These are phyloP conservation scores for Pneumocystis jirovecii DNA, from an alignment of 1,139 yeast species.

Conservation along the genomic window DNA sequence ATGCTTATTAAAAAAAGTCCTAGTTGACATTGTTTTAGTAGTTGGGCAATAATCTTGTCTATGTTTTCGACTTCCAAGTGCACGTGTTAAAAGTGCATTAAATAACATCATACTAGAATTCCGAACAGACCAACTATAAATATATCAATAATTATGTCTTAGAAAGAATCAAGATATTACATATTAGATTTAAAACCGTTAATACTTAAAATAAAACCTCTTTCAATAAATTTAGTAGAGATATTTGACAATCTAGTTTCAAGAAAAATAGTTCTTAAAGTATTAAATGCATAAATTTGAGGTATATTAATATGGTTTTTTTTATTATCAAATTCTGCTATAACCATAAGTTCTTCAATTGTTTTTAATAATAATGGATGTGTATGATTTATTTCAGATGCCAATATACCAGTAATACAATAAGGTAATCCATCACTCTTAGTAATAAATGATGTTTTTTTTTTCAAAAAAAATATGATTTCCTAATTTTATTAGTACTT, in stretches of 20 bases:
- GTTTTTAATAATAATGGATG: constrained; percentile 31
- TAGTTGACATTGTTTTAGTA: constrained; percentile 33
- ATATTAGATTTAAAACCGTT: constrained; percentile 33
- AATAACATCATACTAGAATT: constrained; percentile 91
- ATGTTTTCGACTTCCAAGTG: constrained; percentile 49
- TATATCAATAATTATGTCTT: neutral
- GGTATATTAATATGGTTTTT: constrained; percentile 50
- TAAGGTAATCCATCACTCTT: constrained; percentile 84
- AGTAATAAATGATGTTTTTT: constrained; percentile 53
- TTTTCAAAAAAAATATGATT: constrained; percentile 39
- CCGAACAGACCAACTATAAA: constrained; percentile 54
- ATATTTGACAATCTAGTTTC: constrained; percentile 49
- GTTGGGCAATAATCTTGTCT: constrained; percentile 16
- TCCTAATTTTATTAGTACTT: constrained; percentile 17
- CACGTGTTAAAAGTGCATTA: constrained; percentile 60
- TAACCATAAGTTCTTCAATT: constrained; percentile 30
- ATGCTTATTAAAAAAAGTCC: constrained; percentile 53
- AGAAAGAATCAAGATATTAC: neutral
- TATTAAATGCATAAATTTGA: constrained; percentile 86
- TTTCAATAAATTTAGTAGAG: constrained; percentile 40
- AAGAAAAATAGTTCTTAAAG: constrained; percentile 55
- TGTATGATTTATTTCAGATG: constrained; percentile 34
- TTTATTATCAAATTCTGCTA: constrained; percentile 22
- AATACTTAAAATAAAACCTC: constrained; percentile 47
- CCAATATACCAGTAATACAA: constrained; percentile 54